Percentiles rank a stretch among this genome's conserved stretches.
These are phyloP conservation scores for Piloderma croceum DNA, from an alignment of 768 basidiomycete species.

Conservation along the genomic window DNA sequence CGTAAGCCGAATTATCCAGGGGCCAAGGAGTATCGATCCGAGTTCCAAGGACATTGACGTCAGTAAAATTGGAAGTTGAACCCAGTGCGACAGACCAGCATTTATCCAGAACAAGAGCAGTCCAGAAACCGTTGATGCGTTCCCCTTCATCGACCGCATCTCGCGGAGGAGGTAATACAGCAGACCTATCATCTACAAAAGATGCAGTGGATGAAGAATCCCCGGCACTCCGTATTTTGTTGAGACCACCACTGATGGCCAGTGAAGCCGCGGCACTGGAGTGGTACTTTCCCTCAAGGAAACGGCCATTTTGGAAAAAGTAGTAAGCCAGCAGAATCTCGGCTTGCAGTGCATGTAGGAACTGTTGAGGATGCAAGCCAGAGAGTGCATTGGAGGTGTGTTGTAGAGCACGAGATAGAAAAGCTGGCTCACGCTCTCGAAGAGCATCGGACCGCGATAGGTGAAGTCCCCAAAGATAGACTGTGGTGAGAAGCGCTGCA, in stretches of 20 bases:
- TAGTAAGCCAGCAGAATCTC: slow-evolving; percentile 41
- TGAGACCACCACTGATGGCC: slow-evolving; percentile 31
- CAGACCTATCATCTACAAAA: background rate
- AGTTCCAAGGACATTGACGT: slow-evolving; percentile 18
- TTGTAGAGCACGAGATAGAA: slow-evolving; percentile 26
- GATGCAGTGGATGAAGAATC: background rate
- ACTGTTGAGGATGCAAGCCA: slow-evolving; percentile 20
- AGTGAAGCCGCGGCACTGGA: slow-evolving; percentile 34
- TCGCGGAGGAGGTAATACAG: slow-evolving; percentile 7
- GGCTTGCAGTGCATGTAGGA: slow-evolving; percentile 33
- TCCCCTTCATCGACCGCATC: slow-evolving; percentile 33
- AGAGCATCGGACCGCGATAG: slow-evolving; percentile 28
- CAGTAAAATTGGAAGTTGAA: slow-evolving; percentile 25
- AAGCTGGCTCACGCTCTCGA: slow-evolving; percentile 19
- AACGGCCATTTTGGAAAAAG: slow-evolving; percentile 37
- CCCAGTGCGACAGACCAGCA: slow-evolving; percentile 24
- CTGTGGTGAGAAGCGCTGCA: slow-evolving; percentile 1
- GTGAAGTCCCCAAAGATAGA: slow-evolving; percentile 17
- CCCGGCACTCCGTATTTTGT: slow-evolving; percentile 13
- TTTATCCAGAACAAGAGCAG: slow-evolving; percentile 29
- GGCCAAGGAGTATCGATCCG: slow-evolving; percentile 41
- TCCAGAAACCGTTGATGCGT: slow-evolving; percentile 36
- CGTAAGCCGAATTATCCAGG: slow-evolving; percentile 13
- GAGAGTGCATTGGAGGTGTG: slow-evolving; percentile 14
- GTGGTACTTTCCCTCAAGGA: slow-evolving; percentile 40